Percentiles rank a stretch among this genome's conserved stretches.
Evolutionary conservation across 2,329 filamentous ascomycete species (phyloP).

Genomic region (Aspergillus sp.): DNA sequence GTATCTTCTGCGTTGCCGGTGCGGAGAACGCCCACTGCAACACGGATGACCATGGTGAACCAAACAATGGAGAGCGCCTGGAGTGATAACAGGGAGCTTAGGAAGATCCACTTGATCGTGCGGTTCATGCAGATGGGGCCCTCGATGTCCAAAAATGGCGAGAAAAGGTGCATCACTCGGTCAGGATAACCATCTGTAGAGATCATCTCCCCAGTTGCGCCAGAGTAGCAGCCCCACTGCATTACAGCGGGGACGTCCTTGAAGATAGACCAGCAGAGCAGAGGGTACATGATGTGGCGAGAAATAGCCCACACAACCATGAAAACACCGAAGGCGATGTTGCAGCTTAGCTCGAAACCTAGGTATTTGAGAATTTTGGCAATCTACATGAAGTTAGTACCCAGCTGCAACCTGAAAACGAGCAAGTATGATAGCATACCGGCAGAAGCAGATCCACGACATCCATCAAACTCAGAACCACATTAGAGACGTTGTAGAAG

Average conservation of each 20-base stretch:
- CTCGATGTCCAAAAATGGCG: constrained; percentile 69
- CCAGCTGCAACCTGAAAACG: background rate
- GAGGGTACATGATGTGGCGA: constrained; percentile 77
- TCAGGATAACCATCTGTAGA: constrained; percentile 37
- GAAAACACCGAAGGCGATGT: constrained; percentile 80
- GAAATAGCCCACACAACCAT: constrained; percentile 80
- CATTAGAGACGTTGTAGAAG: constrained; percentile 80
- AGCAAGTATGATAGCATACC: constrained; percentile 52
- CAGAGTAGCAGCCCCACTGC: constrained; percentile 69
- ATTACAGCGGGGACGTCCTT: constrained; percentile 63
- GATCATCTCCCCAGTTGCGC: constrained; percentile 39
- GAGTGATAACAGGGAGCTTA: constrained; percentile 72
- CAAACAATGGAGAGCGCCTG: constrained; percentile 80
- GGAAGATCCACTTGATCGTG: constrained; percentile 72
- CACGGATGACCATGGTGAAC: constrained; percentile 84
- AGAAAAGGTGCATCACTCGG: constrained; percentile 63
- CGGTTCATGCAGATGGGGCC: constrained; percentile 79
- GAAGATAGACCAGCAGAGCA: constrained; percentile 81
- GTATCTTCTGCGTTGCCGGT: constrained; percentile 78
- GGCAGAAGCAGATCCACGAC: constrained; percentile 85
- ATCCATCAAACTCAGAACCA: constrained; percentile 91
- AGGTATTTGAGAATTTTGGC: constrained; percentile 95
- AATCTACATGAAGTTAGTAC: constrained; percentile 50
- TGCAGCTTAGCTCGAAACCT: constrained; percentile 72
- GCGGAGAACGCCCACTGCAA: constrained; percentile 75